Evolutionary conservation across 352 stramenopile species (phyloP), one percentile per base, ranked within the genome.

Genomic region (Detonula confervacea): DNA sequence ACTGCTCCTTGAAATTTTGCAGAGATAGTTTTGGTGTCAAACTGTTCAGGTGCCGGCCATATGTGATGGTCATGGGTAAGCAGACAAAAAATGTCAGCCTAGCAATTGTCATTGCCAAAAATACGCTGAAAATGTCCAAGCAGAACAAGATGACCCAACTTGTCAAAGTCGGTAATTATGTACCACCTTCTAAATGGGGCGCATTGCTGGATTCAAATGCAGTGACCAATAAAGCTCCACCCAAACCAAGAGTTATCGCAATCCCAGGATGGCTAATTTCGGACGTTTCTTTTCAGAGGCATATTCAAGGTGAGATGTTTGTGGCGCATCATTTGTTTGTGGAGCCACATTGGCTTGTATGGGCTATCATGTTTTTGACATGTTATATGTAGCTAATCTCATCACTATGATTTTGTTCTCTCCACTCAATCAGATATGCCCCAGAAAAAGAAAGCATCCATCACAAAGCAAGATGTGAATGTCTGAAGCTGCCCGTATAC

Each of bases 1-100:
- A 68, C 18, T 68, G 60, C 39, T 44, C 24, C 1, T n/a, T 68
- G 39, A 68, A 57, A 22, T 22, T 68, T 57, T 68, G 60, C 60
- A 68, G 20, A 57, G 42, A 56, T 5, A 68, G 44, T 25, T 68
- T 68, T 68, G 39, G 39, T 39, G 24, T 55, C 20, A 39, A 56
- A 39, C 27, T 68, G 5, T 37, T 27, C 0, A n/a, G 57, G 7
- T 68, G 60, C 18, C 8, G 35, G 27, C 60, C 60, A 52, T 68
- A 68, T 25, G 25, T 22, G 16, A 29, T 68, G 20, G 27, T 68
- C 46, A 0, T 68, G 37, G 42, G 60, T 24, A 68, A 68, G 18
- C 60, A 68, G 27, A 42, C n/a, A 7, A 68, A 68, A 12, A 56
- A 56, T 57, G 60, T 68, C 16, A 57, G 39, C 16, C n/a, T 16